These are phyloP conservation scores for Dictyostelium intermedium DNA, from an alignment of 78 protist species.

Conservation along the genomic window DNA sequence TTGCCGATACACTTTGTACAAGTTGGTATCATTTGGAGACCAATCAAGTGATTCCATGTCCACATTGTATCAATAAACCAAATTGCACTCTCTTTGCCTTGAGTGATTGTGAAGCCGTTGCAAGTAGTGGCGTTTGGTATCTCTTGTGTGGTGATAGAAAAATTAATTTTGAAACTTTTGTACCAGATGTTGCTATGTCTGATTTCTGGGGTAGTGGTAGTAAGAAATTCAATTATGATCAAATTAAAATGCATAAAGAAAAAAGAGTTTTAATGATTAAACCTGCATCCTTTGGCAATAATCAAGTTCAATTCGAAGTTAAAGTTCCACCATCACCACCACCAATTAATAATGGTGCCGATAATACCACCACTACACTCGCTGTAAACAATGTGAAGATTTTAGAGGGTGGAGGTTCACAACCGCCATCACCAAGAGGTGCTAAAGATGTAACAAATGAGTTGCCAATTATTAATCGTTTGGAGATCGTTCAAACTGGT, in stretches of 20 bases:
- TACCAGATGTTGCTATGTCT: conserved; percentile 69
- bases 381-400: neutral
- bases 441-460: neutral
- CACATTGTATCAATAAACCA: conserved; percentile 28
- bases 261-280: neutral
- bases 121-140: conserved; percentile 55
- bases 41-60: conserved; percentile 48
- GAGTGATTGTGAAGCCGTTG: conserved; percentile 38
- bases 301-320: neutral
- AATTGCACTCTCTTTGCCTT: conserved; percentile 22
- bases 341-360: neutral
- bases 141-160: conserved; percentile 28
- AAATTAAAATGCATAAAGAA: conserved; percentile 25
- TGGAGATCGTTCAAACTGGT: neutral
- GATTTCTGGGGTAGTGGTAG: conserved; percentile 68
- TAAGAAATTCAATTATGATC: conserved; percentile 36
- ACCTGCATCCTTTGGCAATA: neutral
- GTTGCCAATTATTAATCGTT: conserved; percentile 7
- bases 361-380: neutral
- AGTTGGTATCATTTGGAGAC: conserved; percentile 71
- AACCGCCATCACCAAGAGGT: neutral
- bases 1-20: conserved; percentile 33
- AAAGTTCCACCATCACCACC: neutral
- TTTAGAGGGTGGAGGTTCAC: neutral
- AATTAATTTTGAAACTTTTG: conserved; percentile 57